phyloP scores from a whole-genome alignment of 805 yeast genomes.

The Candida namnaoensis region DNA sequence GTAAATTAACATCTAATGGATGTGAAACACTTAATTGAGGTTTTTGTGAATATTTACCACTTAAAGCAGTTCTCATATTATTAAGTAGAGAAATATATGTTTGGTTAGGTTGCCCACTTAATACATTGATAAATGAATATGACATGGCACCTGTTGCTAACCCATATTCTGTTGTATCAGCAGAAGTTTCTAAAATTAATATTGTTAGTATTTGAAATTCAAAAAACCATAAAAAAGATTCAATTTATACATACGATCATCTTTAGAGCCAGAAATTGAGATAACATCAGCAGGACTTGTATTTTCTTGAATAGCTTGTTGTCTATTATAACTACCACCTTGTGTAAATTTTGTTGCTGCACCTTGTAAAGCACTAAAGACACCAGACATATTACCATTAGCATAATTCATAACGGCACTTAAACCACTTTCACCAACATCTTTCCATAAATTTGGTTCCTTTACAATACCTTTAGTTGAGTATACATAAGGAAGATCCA shows the following conservation, averaged over 20 bases:
- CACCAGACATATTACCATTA: slow-evolving; percentile 37
- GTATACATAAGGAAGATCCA: slow-evolving; percentile 63
- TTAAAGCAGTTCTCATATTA: slow-evolving; percentile 49
- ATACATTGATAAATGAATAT: slow-evolving; percentile 55
- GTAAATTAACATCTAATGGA: slow-evolving; percentile 47
- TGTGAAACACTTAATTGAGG: slow-evolving; percentile 67
- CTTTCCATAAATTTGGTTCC: slow-evolving; percentile 62
- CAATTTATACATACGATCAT: slow-evolving; percentile 44
- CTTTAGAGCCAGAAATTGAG: slow-evolving; percentile 63
- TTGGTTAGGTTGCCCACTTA: slow-evolving; percentile 46
- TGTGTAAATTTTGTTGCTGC: slow-evolving; percentile 13
- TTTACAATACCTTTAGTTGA: slow-evolving; percentile 67
- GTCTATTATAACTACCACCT: slow-evolving; percentile 18
- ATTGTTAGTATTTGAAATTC: no score
- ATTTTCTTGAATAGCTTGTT: slow-evolving; percentile 33
- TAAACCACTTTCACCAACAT: slow-evolving; percentile 54
- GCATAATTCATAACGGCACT: slow-evolving; percentile 45
- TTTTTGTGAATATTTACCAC: slow-evolving; percentile 55
- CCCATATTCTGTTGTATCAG: slow-evolving; percentile 60
- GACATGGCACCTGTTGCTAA: slow-evolving; percentile 71
- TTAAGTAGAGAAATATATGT: slow-evolving; percentile 53
- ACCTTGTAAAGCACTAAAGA: slow-evolving; percentile 12
- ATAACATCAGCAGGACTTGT: slow-evolving; percentile 62
- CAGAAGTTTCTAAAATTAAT: slow-evolving; percentile 20
- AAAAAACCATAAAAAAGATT: no score